Percentiles rank a stretch among this genome's conserved stretches.
phyloP scores from a whole-genome alignment of 2,329 filamentous ascomycete genomes.

The Aureobasidium vineae region DNA sequence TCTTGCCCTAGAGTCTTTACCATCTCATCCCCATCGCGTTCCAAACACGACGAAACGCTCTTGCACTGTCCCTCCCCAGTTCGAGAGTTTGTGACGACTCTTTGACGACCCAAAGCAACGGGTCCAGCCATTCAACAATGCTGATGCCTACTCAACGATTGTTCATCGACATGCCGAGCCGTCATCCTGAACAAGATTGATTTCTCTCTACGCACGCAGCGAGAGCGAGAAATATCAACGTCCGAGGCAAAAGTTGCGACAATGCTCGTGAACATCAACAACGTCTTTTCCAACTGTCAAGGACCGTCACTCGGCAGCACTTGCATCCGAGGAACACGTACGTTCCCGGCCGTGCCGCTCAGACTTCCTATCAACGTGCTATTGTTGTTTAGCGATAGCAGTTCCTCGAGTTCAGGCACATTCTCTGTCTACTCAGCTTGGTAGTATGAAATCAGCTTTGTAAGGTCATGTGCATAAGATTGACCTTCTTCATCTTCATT shows the following conservation, averaged over 20 bases:
- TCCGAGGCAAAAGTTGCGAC: neutral
- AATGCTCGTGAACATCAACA: neutral
- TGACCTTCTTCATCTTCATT: too few species aligned
- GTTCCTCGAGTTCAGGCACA: too few species aligned
- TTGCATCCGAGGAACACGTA: neutral
- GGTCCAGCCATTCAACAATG: constrained; percentile 2
- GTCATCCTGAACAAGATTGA: neutral
- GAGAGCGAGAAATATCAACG: neutral
- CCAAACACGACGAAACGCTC: neutral
- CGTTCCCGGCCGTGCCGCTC: neutral
- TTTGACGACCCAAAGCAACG: neutral
- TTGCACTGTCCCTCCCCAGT: neutral
- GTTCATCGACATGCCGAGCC: neutral
- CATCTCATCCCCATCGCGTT: neutral
- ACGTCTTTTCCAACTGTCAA: constrained; percentile 2
- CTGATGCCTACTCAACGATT: neutral
- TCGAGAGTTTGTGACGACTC: neutral
- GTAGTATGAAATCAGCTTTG: too few species aligned
- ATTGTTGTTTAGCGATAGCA: too few species aligned
- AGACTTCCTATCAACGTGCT: neutral
- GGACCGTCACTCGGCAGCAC: neutral
- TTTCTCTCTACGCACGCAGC: neutral
- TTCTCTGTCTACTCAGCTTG: too few species aligned
- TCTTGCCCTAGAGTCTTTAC: neutral
- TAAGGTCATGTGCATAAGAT: too few species aligned